Base-by-base conservation (phyloP, 2,329 filamentous ascomycete genomes). In the Aspergillus awamori region DNA sequence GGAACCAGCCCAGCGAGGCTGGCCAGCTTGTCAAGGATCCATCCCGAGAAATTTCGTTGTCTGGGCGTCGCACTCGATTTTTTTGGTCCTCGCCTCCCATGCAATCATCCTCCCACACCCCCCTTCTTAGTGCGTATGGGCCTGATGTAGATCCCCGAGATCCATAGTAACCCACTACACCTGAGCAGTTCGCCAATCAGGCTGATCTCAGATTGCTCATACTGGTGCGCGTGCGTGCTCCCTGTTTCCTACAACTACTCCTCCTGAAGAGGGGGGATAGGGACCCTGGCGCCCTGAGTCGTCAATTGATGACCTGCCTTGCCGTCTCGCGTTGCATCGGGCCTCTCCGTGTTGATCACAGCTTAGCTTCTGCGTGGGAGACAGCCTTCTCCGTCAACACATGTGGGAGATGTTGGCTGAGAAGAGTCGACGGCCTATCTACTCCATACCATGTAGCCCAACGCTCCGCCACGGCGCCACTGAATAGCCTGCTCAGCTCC, bases 141-240 rank as follows among this genome's bases (percentile, higher is more conserved):
- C 22, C 53, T 41, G 53, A 56, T 56, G 53, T 56, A 56, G 53
- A 56, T 56, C 53, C 39, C 53, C 53, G 39, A 56, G 53, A 47
- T 56, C 39, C 53, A 47, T 56, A 45, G 13, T 28, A 47, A 36
- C 33, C 53, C 53, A 45, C 10, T 36, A 33, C 26, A 20, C 41
- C 6, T 47, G 39, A 26, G 41, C 41, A 22, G 30, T 45, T 24
- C 45, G 53, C 53, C 53, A 47, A 56, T 56, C 39, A 45, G 53
- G 20, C 53, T 45, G 17, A 33, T 24, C 53, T 33, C 22, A 17
- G 43, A 56, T 33, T 47, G 8, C 39, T 47, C 53, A 36, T 36
- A 43, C 39, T 33, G 41, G 24, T n/a, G 22, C 39, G 22, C 20
- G 20, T 22, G 41, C 41, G 13, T 45, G 41, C 41, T 45, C 41